Evolutionary conservation across 148 eudicot species (phyloP), one percentile per base, ranked within the genome.

Genomic region (Limonium bicolor): DNA sequence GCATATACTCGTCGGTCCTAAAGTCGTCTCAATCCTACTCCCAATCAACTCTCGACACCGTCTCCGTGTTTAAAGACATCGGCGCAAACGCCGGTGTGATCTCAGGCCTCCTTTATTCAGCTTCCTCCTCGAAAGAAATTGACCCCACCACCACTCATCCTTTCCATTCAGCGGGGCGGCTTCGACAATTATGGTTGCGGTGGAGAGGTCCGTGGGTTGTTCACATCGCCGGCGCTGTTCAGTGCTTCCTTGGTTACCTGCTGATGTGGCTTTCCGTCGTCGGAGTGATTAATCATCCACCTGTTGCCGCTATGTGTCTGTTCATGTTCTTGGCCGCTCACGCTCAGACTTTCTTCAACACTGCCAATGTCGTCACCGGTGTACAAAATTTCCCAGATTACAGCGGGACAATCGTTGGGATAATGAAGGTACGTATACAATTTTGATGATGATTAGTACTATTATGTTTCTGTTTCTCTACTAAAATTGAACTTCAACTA

Each of bases 31-130:
- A 90, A 33, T 41, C 26, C 20, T 90, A 90, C 55, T 55, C 58
- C n/a, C 97, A 90, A 24, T 65, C 92, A 3, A 90, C 93, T 3
- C 79, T 90, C 22, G 74, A 90, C 82, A 80, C 71, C 7, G 62
- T 90, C 48, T 80, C 95, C 17, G 95, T 90, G 41, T 90, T 90
- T 72, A 78, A 84, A 34, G 97, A 90, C 54, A 80, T 90, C 50
- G 95, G 97, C 26, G 77, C 97, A 17, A 84, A 90, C 73, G 79
- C 77, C 50, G 97, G 97, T 2, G 35, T 80, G 10, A 46, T 90
- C 21, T 84, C 97, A 48, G 97, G 95, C 40, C 33, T 90, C 36
- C 80, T 90, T 7, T 90, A 80, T 74, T 37, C 87, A 46, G 53
- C 71, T 47, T 67, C 47, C 11, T 28, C 66, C 1, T 31, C 61